A percentile compares a stretch with the other conserved stretches of the same genome.
phyloP scores from a whole-genome alignment of 805 yeast species.

The Hanseniaspora guilliermondii region DNA sequence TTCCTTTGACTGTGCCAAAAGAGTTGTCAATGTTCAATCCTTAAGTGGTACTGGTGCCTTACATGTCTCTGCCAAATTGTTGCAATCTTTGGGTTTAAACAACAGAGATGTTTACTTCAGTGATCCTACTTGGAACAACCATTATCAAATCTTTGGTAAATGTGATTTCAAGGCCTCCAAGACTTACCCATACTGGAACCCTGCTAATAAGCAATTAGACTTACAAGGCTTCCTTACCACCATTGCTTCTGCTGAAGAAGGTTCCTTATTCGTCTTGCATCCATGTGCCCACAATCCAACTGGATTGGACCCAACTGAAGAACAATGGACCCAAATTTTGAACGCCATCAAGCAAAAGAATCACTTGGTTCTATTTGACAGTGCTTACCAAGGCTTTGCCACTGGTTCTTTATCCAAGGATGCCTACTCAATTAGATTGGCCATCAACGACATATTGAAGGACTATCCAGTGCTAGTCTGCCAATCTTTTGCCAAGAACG shows the following conservation, averaged over 20 bases:
- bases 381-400: constrained; percentile 96
- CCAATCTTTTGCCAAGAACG: constrained; percentile 93
- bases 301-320: constrained; percentile 80
- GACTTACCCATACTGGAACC: constrained; percentile 79
- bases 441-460: constrained; percentile 36
- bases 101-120: constrained; percentile 53
- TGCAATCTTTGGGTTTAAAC: constrained; percentile 17
- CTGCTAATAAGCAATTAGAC: constrained; percentile 54
- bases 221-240: constrained; percentile 53
- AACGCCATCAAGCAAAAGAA: constrained; percentile 44
- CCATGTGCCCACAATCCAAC: constrained; percentile 98
- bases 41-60: constrained; percentile 93
- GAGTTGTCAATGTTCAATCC: constrained; percentile 77
- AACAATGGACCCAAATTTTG: constrained; percentile 67
- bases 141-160: constrained; percentile 63
- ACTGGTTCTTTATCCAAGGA: constrained; percentile 74
- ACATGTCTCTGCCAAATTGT: constrained; percentile 62
- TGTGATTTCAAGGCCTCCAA: constrained; percentile 51
- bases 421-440: constrained; percentile 61
- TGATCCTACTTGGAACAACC: constrained; percentile 97
- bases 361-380: constrained; percentile 78
- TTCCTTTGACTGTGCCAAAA: constrained; percentile 40
- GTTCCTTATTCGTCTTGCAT: constrained; percentile 73
- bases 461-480: constrained; percentile 59
- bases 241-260: constrained; percentile 54